These are phyloP conservation scores for Paragyromitra xinjiangensis DNA, from an alignment of 495 filamentous ascomycete genomes.

Conservation along the genomic window DNA sequence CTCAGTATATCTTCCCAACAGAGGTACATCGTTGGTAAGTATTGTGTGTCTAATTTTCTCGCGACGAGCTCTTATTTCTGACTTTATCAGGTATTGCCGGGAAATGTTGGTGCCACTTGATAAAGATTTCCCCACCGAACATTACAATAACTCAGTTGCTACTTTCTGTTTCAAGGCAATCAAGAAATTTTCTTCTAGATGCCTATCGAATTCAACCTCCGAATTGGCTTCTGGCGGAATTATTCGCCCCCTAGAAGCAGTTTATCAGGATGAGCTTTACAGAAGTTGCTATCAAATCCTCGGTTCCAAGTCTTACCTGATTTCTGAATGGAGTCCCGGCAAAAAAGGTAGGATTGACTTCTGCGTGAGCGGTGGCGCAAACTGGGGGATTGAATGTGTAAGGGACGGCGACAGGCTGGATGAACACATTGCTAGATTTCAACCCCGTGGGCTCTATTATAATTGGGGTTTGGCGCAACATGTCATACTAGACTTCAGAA, in stretches of 20 bases:
- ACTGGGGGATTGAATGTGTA: constrained; percentile 18
- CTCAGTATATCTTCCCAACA: constrained; percentile 10
- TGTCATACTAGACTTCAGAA: constrained; percentile 16
- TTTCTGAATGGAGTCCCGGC: constrained; percentile 3
- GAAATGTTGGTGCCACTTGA: constrained; percentile 3
- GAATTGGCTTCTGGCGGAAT: background rate
- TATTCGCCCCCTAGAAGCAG: constrained; percentile 8
- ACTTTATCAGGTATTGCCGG: constrained; percentile 4
- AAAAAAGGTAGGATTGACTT: constrained; percentile 10
- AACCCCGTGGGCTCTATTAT: constrained; percentile 1
- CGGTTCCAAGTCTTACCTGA: constrained; percentile 4
- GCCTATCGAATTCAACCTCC: background rate
- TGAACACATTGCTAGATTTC: constrained; percentile 10
- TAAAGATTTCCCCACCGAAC: background rate
- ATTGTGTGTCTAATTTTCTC: background rate
- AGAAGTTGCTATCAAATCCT: constrained; percentile 9
- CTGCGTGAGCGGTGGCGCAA: constrained; percentile 9
- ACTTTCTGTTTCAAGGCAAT: constrained; percentile 11
- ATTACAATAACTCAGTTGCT: background rate
- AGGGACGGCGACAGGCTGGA: constrained; percentile 9
- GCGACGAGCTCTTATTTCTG: background rate
- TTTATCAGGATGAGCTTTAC: constrained; percentile 21
- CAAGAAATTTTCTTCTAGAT: constrained; percentile 11
- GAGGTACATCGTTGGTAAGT: constrained; percentile 19
- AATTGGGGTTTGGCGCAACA: constrained; percentile 5